Conservation (phyloP, 129 eudicot species). For the Arctium minus region DNA sequence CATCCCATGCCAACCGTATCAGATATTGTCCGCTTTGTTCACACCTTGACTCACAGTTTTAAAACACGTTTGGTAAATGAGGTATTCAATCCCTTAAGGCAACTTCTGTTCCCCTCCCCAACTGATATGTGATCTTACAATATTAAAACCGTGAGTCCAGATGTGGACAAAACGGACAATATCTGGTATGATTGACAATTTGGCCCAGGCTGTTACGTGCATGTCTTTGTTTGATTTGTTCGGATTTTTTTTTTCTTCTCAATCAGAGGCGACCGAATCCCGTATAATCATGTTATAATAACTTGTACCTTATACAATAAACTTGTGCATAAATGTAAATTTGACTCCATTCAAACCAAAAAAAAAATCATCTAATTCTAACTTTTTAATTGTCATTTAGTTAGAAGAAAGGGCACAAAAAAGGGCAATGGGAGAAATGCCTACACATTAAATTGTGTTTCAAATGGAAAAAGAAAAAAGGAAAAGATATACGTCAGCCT, state of each 20-base stretch:
- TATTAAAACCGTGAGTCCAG: too few species aligned
- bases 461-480: not conserved
- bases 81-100: too few species aligned
- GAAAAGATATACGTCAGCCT: not conserved
- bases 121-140: too few species aligned
- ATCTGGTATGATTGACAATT: too few species aligned
- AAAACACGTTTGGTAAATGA: too few species aligned
- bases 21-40: too few species aligned
- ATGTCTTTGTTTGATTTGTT: too few species aligned
- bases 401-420: not conserved
- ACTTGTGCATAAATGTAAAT: not conserved
- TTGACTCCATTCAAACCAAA: conserved; percentile 23
- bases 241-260: not conserved
- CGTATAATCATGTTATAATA: not conserved
- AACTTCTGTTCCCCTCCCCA: too few species aligned
- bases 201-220: too few species aligned
- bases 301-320: conserved; percentile 6
- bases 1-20: too few species aligned
- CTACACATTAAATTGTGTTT: conserved; percentile 19
- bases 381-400: conserved; percentile 13
- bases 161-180: too few species aligned
- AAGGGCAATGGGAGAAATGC: conserved; percentile 16
- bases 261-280: not conserved
- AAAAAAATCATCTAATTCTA: not conserved
- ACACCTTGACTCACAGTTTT: too few species aligned